phyloP scores from a whole-genome alignment of 768 basidiomycete species.

The Cystofilobasidium capitatum region DNA sequence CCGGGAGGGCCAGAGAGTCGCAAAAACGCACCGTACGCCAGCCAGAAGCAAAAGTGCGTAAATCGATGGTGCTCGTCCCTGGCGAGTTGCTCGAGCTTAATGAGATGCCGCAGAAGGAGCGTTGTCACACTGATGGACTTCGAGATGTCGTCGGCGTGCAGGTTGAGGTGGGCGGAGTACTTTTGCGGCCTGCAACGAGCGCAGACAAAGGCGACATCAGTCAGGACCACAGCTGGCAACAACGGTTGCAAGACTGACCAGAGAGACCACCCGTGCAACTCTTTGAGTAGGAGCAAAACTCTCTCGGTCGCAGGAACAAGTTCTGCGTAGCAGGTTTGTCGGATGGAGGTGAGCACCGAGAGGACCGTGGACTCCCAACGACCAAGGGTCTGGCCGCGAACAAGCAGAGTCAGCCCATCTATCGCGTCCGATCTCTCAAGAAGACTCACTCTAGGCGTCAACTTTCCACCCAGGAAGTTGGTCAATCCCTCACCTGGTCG shows the following conservation, averaged over 20 bases:
- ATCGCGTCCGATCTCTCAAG: neutral
- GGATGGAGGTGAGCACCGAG: constrained; percentile 25
- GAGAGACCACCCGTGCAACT: constrained; percentile 29
- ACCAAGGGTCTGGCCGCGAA: constrained; percentile 18
- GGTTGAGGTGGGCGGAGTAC: neutral
- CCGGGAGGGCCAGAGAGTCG: neutral
- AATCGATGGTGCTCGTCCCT: neutral
- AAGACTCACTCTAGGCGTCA: constrained; percentile 17
- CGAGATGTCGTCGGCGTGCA: neutral
- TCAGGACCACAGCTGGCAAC: neutral
- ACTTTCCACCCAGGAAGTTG: constrained; percentile 17
- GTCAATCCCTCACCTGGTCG: constrained; percentile 13
- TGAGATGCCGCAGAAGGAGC: neutral
- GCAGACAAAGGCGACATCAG: neutral
- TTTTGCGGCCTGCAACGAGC: neutral
- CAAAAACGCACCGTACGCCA: neutral
- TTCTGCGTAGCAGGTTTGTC: constrained; percentile 27
- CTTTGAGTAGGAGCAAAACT: constrained; percentile 28
- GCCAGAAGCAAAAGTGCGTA: neutral
- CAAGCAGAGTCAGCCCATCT: neutral
- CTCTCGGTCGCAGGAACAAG: constrained; percentile 31
- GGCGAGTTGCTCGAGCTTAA: neutral
- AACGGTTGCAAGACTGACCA: constrained; percentile 23
- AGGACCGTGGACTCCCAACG: constrained; percentile 33
- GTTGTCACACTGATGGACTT: neutral